phyloP scores from a whole-genome alignment of 495 filamentous ascomycete species.

The Aspergillus panamensis region DNA sequence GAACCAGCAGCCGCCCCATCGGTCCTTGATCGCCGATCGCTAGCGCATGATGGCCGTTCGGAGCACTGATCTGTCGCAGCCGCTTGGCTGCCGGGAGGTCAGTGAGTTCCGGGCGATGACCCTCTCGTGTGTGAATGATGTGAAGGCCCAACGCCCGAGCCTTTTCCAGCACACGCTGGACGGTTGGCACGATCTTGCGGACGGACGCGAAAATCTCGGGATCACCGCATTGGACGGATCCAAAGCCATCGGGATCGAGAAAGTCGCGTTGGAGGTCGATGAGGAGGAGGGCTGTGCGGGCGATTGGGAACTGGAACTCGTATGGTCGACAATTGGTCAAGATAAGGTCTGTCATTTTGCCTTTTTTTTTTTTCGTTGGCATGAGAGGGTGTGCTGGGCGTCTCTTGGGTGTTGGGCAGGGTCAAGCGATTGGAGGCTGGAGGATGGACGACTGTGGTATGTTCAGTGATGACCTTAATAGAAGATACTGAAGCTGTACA shows the following conservation, averaged over 20 bases:
- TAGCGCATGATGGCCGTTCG: not conserved
- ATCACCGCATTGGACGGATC: slow-evolving; percentile 1
- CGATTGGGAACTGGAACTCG: not conserved
- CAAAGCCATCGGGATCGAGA: slow-evolving; percentile 5
- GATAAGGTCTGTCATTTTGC: not conserved
- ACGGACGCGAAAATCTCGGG: not conserved
- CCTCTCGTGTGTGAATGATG: slow-evolving; percentile 1
- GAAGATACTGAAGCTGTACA: too few relatives aligned
- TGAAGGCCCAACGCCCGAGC: not conserved
- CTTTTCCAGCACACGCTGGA: not conserved
- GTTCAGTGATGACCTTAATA: too few relatives aligned
- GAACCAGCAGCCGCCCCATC: slow-evolving; percentile 2
- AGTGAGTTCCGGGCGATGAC: not conserved
- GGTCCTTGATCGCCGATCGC: slow-evolving; percentile 3
- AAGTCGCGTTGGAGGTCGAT: slow-evolving; percentile 7
- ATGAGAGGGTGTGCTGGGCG: too few relatives aligned
- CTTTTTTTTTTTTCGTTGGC: too few relatives aligned
- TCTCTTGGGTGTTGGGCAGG: too few relatives aligned
- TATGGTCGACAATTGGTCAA: slow-evolving; percentile 1
- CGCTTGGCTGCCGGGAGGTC: slow-evolving; percentile 5
- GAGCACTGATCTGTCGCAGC: slow-evolving; percentile 3
- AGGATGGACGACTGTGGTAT: too few relatives aligned
- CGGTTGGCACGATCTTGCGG: slow-evolving; percentile 1
- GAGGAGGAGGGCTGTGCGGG: not conserved
- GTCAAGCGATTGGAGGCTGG: too few relatives aligned